Percentiles rank a stretch among this genome's conserved stretches.
phyloP scores from a whole-genome alignment of 352 stramenopile genomes.

The Phytophthora multivora region DNA sequence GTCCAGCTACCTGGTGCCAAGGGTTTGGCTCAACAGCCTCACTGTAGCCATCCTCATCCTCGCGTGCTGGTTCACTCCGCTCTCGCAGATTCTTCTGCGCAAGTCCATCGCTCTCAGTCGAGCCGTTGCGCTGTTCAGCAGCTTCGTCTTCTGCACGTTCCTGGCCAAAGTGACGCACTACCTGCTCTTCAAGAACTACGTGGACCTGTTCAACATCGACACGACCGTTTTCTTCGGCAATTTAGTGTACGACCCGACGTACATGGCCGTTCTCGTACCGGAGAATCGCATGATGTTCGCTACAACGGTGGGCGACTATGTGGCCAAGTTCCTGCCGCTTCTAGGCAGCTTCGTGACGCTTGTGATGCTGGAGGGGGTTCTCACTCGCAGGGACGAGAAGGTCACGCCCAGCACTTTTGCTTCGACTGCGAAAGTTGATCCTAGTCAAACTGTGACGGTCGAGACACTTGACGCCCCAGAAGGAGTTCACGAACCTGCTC shows the following conservation, averaged over 20 bases:
- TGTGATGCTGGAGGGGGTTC: conserved; percentile 18
- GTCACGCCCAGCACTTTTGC: conserved; percentile 1
- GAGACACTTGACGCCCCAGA: conserved; percentile 16
- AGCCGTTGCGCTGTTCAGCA: conserved; percentile 12
- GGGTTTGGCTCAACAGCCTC: conserved; percentile 19
- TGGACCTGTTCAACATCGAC: conserved; percentile 11
- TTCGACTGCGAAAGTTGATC: conserved; percentile 12
- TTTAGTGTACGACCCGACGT: conserved; percentile 27
- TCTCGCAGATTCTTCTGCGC: conserved; percentile 18
- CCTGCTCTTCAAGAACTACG: conserved; percentile 15
- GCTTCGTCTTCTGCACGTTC: conserved; percentile 24
- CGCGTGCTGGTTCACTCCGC: conserved; percentile 27
- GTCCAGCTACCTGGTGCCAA: conserved; percentile 20
- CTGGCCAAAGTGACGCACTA: conserved; percentile 24
- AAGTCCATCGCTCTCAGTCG: conserved; percentile 20
- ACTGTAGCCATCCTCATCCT: conserved; percentile 20
- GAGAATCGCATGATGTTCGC: conserved; percentile 32
- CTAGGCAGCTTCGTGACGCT: conserved; percentile 25
- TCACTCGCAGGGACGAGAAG: conserved; percentile 23
- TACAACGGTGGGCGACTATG: conserved; percentile 22
- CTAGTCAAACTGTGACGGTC: conserved; percentile 1
- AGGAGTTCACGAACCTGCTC: not conserved
- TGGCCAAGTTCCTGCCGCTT: conserved; percentile 24
- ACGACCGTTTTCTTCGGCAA: conserved; percentile 2
- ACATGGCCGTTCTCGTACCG: conserved; percentile 13